These are phyloP conservation scores for Nakaseomyces kungkrabaensis DNA, from an alignment of 1,139 yeast genomes.

Conservation along the genomic window DNA sequence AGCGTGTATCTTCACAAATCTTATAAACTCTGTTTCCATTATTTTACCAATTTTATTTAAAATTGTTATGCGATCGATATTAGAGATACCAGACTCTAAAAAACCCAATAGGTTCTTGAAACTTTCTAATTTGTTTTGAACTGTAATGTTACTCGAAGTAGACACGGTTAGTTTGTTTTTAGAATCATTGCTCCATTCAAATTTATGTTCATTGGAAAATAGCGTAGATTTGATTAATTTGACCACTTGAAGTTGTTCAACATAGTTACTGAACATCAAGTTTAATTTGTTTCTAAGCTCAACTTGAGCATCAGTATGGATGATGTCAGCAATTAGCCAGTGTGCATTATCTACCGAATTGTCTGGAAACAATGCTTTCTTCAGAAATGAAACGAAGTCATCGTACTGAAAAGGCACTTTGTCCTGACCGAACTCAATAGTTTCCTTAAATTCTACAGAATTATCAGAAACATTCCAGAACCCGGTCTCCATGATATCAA, in stretches of 20 bases:
- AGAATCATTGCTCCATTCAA: constrained; percentile 6
- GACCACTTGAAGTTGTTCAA: constrained; percentile 9
- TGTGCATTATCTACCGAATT: constrained; percentile 13
- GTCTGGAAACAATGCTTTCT: constrained; percentile 12
- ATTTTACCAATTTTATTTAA: constrained; percentile 14
- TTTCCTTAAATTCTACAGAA: constrained; percentile 11
- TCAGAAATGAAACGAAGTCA: constrained; percentile 12
- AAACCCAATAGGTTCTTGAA: constrained; percentile 13
- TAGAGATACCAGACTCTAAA: constrained; percentile 7
- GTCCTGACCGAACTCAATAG: constrained; percentile 9
- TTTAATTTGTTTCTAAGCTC: constrained; percentile 13
- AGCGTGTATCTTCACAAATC: constrained; percentile 19
- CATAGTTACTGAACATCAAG: constrained; percentile 10
- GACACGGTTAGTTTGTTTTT: neutral
- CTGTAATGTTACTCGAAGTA: too few relatives aligned
- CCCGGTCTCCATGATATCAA: constrained; percentile 11
- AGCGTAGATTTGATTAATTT: constrained; percentile 10
- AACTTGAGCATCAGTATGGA: constrained; percentile 17
- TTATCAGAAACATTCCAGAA: constrained; percentile 18
- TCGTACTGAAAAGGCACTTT: constrained; percentile 13
- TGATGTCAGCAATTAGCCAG: constrained; percentile 23
- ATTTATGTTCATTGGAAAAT: constrained; percentile 8
- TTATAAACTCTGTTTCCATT: constrained; percentile 18
- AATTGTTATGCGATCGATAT: constrained; percentile 6
- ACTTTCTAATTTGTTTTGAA: constrained; percentile 8